Evolutionary conservation across 805 yeast genomes (phyloP), one percentile per base, ranked within the genome.

Genomic region (Lachancea lanzarotensis): DNA sequence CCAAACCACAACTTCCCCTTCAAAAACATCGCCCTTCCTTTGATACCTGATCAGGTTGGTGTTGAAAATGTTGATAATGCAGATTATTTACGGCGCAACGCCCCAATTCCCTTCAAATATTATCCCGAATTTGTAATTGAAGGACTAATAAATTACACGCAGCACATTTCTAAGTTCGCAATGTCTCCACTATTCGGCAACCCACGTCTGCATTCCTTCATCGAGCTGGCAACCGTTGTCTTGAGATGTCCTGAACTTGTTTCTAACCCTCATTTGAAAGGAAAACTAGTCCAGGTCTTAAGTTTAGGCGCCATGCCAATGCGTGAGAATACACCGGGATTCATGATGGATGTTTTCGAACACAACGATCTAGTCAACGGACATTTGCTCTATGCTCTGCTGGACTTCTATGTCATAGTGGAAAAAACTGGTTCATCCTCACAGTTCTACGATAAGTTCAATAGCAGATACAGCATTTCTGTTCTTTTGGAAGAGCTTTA

Each of bases 401-500:
- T 93, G 65, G 95, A 88, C 55, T 84, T 89, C 50, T 93, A 91
- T 63, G 95, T 93, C 30, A 87, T 86, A 73, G 90, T 91, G 41
- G 99, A 93, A 63, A 89, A 86, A 57, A 93, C 98, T 0, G 98
- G 98, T 9, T 84, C 96, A 1, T 82, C 91, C 7, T 81, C 95
- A 0, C 98, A 93, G 65, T 93, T 91, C 60, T 91, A 91, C 63
- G 99, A 93, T 64, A 93, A 93, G 66, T 93, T 93, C 69, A 90
- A 88, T 63, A 78, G 87, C 36, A 76, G 98, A 62, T 91, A 81
- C 65, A 83, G 87, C 60, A 86, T 93, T 25, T 84, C 96, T 0
- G 77, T 77, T 38, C 83, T 93, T 29, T 68, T 93, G 55, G 91
- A 88, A 61, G 81, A 81, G 53, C 69, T 93, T 44, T 93, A 97